These are phyloP conservation scores for Penicillium parvum DNA, from an alignment of 495 filamentous ascomycete species.

Conservation along the genomic window DNA sequence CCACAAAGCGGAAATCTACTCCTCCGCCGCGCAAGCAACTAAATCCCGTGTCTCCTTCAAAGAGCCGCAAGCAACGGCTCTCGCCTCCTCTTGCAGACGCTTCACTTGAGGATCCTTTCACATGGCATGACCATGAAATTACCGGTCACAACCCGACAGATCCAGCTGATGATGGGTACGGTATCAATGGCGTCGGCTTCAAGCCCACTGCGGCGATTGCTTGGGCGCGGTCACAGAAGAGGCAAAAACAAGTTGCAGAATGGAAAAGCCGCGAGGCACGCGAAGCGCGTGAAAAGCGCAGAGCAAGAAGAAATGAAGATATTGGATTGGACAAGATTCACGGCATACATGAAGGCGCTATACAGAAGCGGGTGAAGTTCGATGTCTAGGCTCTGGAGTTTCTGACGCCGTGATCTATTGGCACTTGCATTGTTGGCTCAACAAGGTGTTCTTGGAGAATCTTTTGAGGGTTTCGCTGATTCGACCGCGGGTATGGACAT, in stretches of 20 bases:
- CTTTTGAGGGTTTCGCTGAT: constrained; percentile 4
- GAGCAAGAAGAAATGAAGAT: constrained; percentile 55
- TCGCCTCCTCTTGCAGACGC: constrained; percentile 48
- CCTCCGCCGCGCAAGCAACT: constrained; percentile 25
- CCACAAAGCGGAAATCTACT: constrained; percentile 16
- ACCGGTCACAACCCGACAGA: constrained; percentile 74
- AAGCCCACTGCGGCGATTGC: constrained; percentile 81
- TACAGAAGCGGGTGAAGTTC: constrained; percentile 45
- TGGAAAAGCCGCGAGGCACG: constrained; percentile 77
- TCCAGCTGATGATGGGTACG: constrained; percentile 71
- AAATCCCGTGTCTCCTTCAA: constrained; percentile 21
- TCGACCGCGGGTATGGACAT: constrained; percentile 9
- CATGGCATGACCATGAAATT: constrained; percentile 82
- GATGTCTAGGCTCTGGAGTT: constrained; percentile 22
- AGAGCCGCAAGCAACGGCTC: constrained; percentile 26
- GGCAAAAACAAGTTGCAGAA: constrained; percentile 77
- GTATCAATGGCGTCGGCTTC: constrained; percentile 88
- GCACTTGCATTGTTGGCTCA: not conserved
- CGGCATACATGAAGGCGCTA: constrained; percentile 29
- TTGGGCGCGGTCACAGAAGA: constrained; percentile 66
- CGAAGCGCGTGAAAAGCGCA: constrained; percentile 74
- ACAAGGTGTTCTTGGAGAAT: constrained; percentile 4
- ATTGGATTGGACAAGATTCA: constrained; percentile 28
- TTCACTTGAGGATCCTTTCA: constrained; percentile 47
- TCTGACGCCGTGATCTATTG: not conserved